A percentile compares a stretch with the other conserved stretches of the same genome.
Evolutionary conservation across 176 grass and related monocot species (phyloP).

Genomic region (Rhynchospora tenuis): DNA sequence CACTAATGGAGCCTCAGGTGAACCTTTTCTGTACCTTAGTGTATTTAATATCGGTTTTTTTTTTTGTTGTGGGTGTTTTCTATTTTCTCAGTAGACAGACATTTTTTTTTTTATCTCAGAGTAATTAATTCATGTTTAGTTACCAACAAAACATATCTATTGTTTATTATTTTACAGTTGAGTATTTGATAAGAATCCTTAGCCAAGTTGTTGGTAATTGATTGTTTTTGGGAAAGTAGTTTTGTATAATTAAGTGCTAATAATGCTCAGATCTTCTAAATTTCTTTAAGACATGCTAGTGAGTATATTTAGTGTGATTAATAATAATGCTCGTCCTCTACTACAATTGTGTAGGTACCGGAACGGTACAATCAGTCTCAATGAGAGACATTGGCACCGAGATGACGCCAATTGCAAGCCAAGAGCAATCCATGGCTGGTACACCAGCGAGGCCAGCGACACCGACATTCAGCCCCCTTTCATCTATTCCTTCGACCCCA

Average conservation of each 20-base stretch:
- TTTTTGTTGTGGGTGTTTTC: too few relatives aligned
- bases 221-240: background rate
- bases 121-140: background rate
- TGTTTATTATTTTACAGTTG: background rate
- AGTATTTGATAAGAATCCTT: background rate
- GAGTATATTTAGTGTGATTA: background rate
- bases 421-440: constrained; percentile 77
- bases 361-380: constrained; percentile 39
- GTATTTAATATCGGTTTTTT: background rate
- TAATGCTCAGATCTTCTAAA: background rate
- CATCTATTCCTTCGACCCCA: constrained; percentile 63
- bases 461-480: constrained; percentile 64
- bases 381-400: constrained; percentile 88
- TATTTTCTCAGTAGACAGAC: background rate
- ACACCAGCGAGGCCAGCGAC: constrained; percentile 66
- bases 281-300: background rate
- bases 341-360: constrained; percentile 14
- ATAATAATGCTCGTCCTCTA: background rate
- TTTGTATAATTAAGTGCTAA: background rate
- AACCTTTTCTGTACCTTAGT: background rate
- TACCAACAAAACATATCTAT: background rate
- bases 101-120: background rate
- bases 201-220: background rate
- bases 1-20: constrained; percentile 12
- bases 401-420: constrained; percentile 83